Evolutionary conservation across 2,329 filamentous ascomycete species (phyloP), one percentile per base, ranked within the genome.

Genomic region (Claviceps pusilla): DNA sequence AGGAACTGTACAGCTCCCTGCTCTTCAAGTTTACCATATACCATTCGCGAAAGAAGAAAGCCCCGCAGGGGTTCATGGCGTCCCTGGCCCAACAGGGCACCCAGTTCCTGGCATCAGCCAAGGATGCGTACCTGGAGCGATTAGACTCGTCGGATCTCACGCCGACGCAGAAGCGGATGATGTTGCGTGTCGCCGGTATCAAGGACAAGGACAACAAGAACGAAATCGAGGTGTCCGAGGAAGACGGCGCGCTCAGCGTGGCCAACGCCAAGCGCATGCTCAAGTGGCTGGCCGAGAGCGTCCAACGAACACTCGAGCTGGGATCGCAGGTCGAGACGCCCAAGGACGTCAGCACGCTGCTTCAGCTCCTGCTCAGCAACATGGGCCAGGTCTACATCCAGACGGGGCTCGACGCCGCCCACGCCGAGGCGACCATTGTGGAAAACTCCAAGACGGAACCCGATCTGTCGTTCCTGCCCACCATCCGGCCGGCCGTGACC

Each of bases 21-120:
- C 78, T 97, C 4, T 95, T 98, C 79, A 95, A 94, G 63, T 98
- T 93, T 65, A 94, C 89, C 16, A 86, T 94, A n/a, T 97, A 91
- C 65, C 93, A 98, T 68, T 89, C 86, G 0, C 76, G 84, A 56
- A 78, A 89, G 58, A 91, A 95, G 68, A 96, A 94, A 74, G 83
- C 85, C 31, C 86, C 90, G 1, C 89, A 87, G 0, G 89, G 89
- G 0, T 96, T 96, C 67, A 94, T 97, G 76, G 89, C 87, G 19
- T 91, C 90, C 3, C 76, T 97, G 35, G 87, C 90, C 3, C 89
- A 95, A 62, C 86, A 93, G 61, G 88, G 89, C 47, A 91, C 88
- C 52, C 90, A 97, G 67, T 75, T 96, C 41, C 79, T 96, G 55
- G 83, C 89, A 16, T 87, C 88, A 6, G 89, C 89, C 53, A 88